Conservation (phyloP, 345 rosid genomes). For the Clausena lansium region DNA sequence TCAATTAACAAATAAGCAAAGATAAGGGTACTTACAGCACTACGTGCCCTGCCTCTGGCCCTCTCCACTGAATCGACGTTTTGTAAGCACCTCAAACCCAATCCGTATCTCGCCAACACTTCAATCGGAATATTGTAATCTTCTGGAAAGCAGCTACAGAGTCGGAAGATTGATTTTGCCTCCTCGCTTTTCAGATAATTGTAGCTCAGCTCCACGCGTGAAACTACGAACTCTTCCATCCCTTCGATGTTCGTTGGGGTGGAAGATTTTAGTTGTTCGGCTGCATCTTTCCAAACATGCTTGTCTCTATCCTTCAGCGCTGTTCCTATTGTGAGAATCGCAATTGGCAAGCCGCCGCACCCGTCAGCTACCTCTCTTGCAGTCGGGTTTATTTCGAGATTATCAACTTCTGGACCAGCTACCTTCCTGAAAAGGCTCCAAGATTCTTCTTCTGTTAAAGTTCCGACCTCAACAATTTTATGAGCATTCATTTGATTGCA, state of each 20-base stretch:
- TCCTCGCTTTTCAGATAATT: not conserved
- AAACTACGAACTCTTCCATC: not conserved
- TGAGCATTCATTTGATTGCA: not conserved
- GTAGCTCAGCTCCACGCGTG: not conserved
- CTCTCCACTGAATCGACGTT: not conserved
- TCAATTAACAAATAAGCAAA: not conserved
- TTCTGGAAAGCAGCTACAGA: slow-evolving; percentile 16
- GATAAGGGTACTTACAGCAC: not conserved
- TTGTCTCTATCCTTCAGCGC: not conserved
- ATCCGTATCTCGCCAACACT: not conserved
- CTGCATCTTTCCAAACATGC: slow-evolving; percentile 1
- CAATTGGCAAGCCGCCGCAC: too few relatives aligned
- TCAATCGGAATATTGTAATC: slow-evolving; percentile 9
- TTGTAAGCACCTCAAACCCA: slow-evolving; percentile 5
- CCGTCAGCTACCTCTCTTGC: not conserved
- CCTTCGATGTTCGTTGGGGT: not conserved
- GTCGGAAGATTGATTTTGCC: not conserved
- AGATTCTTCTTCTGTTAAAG: not conserved
- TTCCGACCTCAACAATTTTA: not conserved
- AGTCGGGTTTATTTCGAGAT: not conserved
- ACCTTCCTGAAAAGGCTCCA: slow-evolving; percentile 5
- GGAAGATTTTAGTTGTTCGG: not conserved
- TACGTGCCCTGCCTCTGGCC: not conserved
- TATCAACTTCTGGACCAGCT: not conserved
- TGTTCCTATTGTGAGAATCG: slow-evolving; percentile 4